These are phyloP conservation scores for Carpinus viminea DNA, from an alignment of 306 rosid species.

Conservation along the genomic window DNA sequence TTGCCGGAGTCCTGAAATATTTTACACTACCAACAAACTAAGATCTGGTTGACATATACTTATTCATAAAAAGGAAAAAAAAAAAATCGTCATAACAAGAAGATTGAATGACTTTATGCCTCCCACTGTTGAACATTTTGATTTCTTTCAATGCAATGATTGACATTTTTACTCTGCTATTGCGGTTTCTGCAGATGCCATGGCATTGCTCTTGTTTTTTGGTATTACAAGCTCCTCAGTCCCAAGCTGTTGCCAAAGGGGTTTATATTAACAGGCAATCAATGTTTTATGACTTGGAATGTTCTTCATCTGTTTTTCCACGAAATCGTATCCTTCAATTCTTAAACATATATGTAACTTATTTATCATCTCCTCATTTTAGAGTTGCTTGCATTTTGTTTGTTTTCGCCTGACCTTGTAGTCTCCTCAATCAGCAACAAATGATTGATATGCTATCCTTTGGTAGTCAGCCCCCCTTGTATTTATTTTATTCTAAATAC, in stretches of 20 bases:
- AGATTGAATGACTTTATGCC: not conserved
- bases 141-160: not conserved
- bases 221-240: slow-evolving; percentile 37
- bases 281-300: slow-evolving; percentile 56
- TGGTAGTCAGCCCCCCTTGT: slow-evolving; percentile 9
- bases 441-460: slow-evolving; percentile 8
- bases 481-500: not conserved
- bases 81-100: not conserved
- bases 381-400: not conserved
- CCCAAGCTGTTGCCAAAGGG: slow-evolving; percentile 33
- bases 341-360: not conserved
- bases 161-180: slow-evolving; percentile 14
- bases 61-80: too few relatives aligned
- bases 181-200: slow-evolving; percentile 38
- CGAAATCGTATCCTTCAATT: slow-evolving; percentile 61
- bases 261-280: slow-evolving; percentile 52
- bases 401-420: not conserved
- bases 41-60: not conserved
- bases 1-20: not conserved
- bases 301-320: slow-evolving; percentile 52
- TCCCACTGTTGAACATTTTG: not conserved
- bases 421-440: not conserved
- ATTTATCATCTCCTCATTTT: slow-evolving; percentile 3
- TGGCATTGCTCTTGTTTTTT: slow-evolving; percentile 53
- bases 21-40: not conserved